A percentile compares a stretch with the other conserved stretches of the same genome.
Conservation (phyloP, 495 filamentous ascomycete species). For the Lineolata rhizophorae region DNA sequence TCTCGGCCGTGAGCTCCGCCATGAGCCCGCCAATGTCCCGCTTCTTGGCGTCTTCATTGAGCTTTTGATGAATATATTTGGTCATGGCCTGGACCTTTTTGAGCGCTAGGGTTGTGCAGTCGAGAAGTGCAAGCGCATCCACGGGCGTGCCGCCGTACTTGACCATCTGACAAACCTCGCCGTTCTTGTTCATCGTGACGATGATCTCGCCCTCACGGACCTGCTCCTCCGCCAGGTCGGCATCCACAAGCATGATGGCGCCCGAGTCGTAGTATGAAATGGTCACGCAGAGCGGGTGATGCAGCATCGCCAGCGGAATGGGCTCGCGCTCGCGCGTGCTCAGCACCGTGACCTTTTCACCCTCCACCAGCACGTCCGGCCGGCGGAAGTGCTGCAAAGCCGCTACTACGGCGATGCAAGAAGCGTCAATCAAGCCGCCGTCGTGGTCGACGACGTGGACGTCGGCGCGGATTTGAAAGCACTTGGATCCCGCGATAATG, state of each 20-base stretch:
- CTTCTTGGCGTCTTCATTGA: slow-evolving; percentile 55
- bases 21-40: slow-evolving; percentile 55
- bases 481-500: slow-evolving; percentile 70
- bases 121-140: slow-evolving; percentile 51
- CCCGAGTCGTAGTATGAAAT: slow-evolving; percentile 60
- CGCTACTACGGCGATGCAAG: slow-evolving; percentile 69
- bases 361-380: slow-evolving; percentile 65
- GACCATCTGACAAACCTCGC: slow-evolving; percentile 77
- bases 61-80: slow-evolving; percentile 38
- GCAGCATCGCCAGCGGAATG: slow-evolving; percentile 69
- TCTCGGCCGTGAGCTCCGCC: slow-evolving; percentile 65
- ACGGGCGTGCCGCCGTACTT: slow-evolving; percentile 69
- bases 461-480: slow-evolving; percentile 75
- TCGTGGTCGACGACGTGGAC: slow-evolving; percentile 79
- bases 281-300: slow-evolving; percentile 71
- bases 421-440: slow-evolving; percentile 65
- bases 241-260: slow-evolving; percentile 43
- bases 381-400: slow-evolving; percentile 76
- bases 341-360: slow-evolving; percentile 63
- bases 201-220: slow-evolving; percentile 65
- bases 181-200: slow-evolving; percentile 67
- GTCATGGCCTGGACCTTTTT: slow-evolving; percentile 64
- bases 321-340: slow-evolving; percentile 69
- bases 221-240: slow-evolving; percentile 67
- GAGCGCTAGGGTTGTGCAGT: slow-evolving; percentile 43